Evolutionary conservation across 345 rosid genomes (phyloP).

Genomic region (Psidium friedrichsthalianum): DNA sequence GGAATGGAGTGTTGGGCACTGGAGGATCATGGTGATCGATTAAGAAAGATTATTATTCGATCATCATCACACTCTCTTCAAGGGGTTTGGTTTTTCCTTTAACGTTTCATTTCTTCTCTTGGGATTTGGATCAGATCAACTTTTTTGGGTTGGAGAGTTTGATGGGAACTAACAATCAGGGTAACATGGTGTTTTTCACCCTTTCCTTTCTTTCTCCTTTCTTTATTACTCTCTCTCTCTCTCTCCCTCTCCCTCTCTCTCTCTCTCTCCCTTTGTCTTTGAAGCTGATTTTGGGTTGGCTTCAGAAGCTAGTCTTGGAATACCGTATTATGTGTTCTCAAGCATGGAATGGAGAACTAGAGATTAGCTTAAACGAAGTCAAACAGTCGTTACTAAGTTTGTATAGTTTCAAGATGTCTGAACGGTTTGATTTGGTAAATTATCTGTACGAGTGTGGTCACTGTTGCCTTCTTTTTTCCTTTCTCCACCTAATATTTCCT

Average conservation of each 20-base stretch:
- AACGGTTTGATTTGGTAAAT: neutral
- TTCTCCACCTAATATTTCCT: neutral
- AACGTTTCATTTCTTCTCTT: neutral
- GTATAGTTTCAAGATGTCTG: neutral
- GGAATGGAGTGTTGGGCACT: constrained; percentile 79
- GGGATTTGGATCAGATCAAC: neutral
- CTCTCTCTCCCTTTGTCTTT: neutral
- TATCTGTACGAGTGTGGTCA: neutral
- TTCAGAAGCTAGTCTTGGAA: neutral
- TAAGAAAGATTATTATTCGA: neutral
- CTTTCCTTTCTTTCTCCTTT: neutral
- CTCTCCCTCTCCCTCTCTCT: neutral
- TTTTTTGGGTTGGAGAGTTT: neutral
- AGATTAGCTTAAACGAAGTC: neutral
- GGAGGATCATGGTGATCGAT: constrained; percentile 84
- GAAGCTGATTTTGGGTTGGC: neutral
- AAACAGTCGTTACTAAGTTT: neutral
- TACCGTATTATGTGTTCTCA: neutral
- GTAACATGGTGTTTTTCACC: neutral
- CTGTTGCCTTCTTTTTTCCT: neutral
- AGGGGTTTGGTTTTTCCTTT: neutral
- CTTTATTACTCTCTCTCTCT: neutral
- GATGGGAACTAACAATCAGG: neutral
- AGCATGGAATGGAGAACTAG: neutral
- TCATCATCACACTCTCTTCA: neutral